Conservation (phyloP, 2,329 filamentous ascomycete genomes). For the Fusarium sp. region DNA sequence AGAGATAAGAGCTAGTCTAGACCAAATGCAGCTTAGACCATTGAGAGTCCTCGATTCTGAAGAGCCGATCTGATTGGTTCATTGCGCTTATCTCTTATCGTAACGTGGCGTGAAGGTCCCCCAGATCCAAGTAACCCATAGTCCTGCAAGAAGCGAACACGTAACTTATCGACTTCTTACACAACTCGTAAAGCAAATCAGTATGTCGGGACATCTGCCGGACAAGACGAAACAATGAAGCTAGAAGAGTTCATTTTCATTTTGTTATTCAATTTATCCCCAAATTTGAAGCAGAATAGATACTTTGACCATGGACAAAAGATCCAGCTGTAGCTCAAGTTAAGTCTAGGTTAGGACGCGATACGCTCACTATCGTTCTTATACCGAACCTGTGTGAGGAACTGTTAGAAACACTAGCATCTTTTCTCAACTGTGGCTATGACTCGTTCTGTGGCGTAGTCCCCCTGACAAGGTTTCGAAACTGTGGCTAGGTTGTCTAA, state of each 20-base stretch:
- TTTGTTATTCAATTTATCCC: fast-evolving
- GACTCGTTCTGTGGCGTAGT: no score
- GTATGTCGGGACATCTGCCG: no score
- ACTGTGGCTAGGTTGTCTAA: no score
- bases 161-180: fast-evolving
- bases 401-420: not conserved
- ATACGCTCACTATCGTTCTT: not conserved
- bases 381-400: not conserved
- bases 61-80: not conserved
- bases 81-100: not conserved
- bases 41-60: fast-evolving
- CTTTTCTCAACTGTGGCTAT: not conserved
- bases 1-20: not conserved
- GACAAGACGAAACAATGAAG: no score
- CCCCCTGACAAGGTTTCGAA: no score
- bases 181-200: fast-evolving
- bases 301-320: not conserved
- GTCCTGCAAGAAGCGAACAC: fast-evolving
- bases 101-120: not conserved
- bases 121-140: no score
- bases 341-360: not conserved
- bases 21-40: not conserved
- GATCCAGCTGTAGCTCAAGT: not conserved
- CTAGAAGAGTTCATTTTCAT: not conserved
- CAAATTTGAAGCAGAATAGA: not conserved